Conservation (phyloP, 768 basidiomycete species). For the Panaeolus cyanescens region DNA sequence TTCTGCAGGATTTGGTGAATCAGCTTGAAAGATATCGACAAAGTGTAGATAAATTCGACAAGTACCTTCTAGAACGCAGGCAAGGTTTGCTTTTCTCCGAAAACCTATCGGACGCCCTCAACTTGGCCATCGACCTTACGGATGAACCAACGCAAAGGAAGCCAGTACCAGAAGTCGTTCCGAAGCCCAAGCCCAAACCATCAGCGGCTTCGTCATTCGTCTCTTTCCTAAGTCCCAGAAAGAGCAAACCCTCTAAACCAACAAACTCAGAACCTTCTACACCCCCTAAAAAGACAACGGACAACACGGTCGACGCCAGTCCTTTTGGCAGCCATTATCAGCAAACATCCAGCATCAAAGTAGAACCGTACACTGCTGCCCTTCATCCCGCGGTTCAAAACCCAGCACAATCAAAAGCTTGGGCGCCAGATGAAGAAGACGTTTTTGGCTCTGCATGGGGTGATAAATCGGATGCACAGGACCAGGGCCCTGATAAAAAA, state of each 20-base stretch:
- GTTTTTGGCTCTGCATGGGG: conserved; percentile 63
- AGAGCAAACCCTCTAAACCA: conserved; percentile 47
- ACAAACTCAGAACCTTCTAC: conserved; percentile 45
- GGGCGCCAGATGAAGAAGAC: conserved; percentile 78
- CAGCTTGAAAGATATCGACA: conserved; percentile 83
- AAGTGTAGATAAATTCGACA: conserved; percentile 78
- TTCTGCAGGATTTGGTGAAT: conserved; percentile 77
- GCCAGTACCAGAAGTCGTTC: conserved; percentile 28
- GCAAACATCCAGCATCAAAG: conserved; percentile 66
- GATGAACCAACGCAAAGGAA: conserved; percentile 39
- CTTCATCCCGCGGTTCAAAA: conserved; percentile 13
- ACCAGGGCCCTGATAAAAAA: conserved; percentile 31
- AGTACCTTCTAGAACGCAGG: conserved; percentile 80
- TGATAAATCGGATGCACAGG: conserved; percentile 19
- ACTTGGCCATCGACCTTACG: conserved; percentile 64
- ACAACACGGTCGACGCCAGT: conserved; percentile 56
- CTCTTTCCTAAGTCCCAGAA: conserved; percentile 80
- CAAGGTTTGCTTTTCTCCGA: conserved; percentile 91
- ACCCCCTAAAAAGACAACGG: conserved; percentile 38
- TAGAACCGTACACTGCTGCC: conserved; percentile 71
- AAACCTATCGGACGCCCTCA: conserved; percentile 88
- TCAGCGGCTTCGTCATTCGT: conserved; percentile 64
- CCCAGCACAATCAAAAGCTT: conserved; percentile 56
- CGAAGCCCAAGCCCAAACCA: conserved; percentile 48
- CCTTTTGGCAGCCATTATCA: conserved; percentile 88